These are phyloP conservation scores for Juglanconis sp. DNA, from an alignment of 2,329 filamentous ascomycete species.

Conservation along the genomic window DNA sequence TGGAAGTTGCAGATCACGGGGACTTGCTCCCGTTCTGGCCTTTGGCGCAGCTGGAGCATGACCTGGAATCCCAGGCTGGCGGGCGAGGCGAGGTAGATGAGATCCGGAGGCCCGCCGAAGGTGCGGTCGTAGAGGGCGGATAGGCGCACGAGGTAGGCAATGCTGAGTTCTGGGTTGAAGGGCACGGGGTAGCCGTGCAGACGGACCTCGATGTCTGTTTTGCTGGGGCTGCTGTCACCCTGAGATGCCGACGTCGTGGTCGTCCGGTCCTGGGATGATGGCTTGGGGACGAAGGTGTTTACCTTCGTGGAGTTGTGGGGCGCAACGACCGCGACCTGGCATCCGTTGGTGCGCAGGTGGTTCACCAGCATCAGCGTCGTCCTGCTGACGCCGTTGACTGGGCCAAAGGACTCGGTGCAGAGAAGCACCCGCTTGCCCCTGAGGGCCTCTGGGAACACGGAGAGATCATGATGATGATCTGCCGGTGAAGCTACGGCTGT, in stretches of 20 bases:
- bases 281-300: conserved; percentile 47
- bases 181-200: conserved; percentile 64
- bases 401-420: conserved; percentile 69
- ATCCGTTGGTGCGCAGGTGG: conserved; percentile 62
- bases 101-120: conserved; percentile 57
- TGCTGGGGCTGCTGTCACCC: neutral
- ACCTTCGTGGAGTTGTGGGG: conserved; percentile 54
- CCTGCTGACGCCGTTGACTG: conserved; percentile 70
- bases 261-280: neutral
- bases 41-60: conserved; percentile 64
- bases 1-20: conserved; percentile 68
- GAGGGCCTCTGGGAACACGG: conserved; percentile 46
- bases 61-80: conserved; percentile 70
- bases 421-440: conserved; percentile 61
- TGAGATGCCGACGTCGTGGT: neutral
- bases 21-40: conserved; percentile 50
- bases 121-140: conserved; percentile 58
- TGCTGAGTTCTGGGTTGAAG: conserved; percentile 68
- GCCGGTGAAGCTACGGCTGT: neutral
- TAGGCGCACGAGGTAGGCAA: conserved; percentile 67
- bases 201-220: conserved; percentile 48
- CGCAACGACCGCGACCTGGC: conserved; percentile 63
- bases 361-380: conserved; percentile 68
- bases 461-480: conserved; percentile 34
- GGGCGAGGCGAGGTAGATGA: conserved; percentile 68